Conservation (phyloP, 1,284 basidiomycete species). For the Apiotrichum laibachii region DNA sequence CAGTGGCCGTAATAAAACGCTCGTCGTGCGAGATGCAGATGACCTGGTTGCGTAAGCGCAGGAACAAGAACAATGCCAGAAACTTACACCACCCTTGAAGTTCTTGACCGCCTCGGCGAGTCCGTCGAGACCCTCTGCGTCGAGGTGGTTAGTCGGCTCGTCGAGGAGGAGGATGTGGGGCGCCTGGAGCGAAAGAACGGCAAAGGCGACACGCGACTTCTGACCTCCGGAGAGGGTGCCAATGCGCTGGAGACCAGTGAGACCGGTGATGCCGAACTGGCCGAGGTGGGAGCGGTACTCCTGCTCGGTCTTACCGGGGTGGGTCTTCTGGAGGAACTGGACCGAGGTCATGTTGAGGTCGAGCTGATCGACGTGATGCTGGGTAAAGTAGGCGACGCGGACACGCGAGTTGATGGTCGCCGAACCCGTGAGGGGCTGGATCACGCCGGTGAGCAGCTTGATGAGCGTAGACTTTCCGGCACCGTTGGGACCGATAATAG, state of each 20-base stretch:
- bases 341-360: constrained; percentile 82
- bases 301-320: constrained; percentile 93
- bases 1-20: constrained; percentile 74
- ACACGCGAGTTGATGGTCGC: constrained; percentile 87
- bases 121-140: constrained; percentile 86
- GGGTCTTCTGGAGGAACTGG: constrained; percentile 83
- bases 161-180: constrained; percentile 88
- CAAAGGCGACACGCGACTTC: constrained; percentile 94
- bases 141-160: constrained; percentile 97
- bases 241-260: constrained; percentile 69
- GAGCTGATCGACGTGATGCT: constrained; percentile 95
- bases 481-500: constrained; percentile 74
- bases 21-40: constrained; percentile 87
- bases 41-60: too few relatives aligned
- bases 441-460: constrained; percentile 89
- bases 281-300: constrained; percentile 93
- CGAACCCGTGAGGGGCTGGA: constrained; percentile 75
- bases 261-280: constrained; percentile 97
- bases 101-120: constrained; percentile 79
- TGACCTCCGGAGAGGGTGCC: constrained; percentile 74
- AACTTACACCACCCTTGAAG: constrained; percentile 98
- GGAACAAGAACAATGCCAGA: too few relatives aligned
- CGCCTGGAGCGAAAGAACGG: constrained; percentile 79
- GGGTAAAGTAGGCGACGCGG: constrained; percentile 90
- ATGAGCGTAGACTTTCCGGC: constrained; percentile 61